Base-by-base conservation (phyloP, 805 yeast genomes). In the Metschnikowia vanudenii region DNA sequence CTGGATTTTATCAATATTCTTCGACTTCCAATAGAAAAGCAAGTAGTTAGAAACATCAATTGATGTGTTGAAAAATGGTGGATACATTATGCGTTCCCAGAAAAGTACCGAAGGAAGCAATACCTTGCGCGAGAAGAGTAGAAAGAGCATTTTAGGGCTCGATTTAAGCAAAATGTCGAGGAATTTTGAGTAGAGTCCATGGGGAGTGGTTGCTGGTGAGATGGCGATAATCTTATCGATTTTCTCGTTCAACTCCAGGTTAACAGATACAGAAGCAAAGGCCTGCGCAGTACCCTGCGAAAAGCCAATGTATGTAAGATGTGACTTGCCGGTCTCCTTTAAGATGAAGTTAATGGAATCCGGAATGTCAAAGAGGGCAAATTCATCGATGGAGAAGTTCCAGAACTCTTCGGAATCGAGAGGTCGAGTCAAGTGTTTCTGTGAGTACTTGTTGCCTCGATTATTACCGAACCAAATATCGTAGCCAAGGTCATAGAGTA, bases 401-500 rank as follows among this genome's bases (percentile, higher is more conserved):
- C 98, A 91, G 64, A 89, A 92, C 41, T 26, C 44, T 39, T 37
- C 50, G 3, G 70, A 67, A 46, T 73, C 69, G 18, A 67, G 66
- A 17, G 67, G 62, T 43, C 56, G 56, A 35, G 61, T n/a, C 61
- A 55, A 46, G 64, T 92, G 96, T 56, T 90, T 90, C 49, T 84
- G 82, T 3, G 95, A 85, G 68, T 92, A 92, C 68, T 92, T 94
- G 68, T 92, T 94, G 10, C 96, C 96, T 47, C 96, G 75, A 60
- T 88, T 89, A 64, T 88, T 89, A 1, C 98, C 98, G 52, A 92
- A 71, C 92, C 96, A 92, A 5, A 92, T 97, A 61, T 92, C 99
- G 64, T 81, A 92, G 1, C 97, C 97, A 39, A 81, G 62, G 47
- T 90, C 89, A 50, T 83, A 83, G 29, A 92, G 73, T 2, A 80